Base-by-base conservation (phyloP, 176 grass and related monocot species). In the Oropetium thomaeum region DNA sequence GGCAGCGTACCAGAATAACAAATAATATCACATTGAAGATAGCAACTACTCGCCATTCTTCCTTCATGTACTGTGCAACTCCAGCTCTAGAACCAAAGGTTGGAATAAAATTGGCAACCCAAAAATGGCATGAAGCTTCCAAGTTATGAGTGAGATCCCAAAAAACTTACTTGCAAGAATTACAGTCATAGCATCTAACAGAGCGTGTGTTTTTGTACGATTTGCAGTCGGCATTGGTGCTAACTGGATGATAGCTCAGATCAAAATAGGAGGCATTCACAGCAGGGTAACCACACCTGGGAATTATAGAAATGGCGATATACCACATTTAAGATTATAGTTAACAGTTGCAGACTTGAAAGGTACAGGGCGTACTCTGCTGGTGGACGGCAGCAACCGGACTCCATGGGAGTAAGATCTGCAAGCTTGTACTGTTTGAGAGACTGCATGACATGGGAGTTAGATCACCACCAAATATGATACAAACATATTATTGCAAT, bases 31-130 rank as follows among this genome's bases (percentile, higher is more conserved):
- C 82, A 44, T 95, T 88, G 77, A 99, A 94, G 40, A 99, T 92
- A 35, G 89, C 96, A 76, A 95, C 89, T 48, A 99, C 89, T 53
- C 89, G 79, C 91, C 91, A 99, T 73, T 99, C 91, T 4, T 58
- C 69, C 67, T 95, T 98, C 91, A 99, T 92, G 87, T 95, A 99
- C 57, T 98, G 95, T 3, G 91, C 95, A 62, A 98, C 95, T 51
- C 95, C 95, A 86, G 96, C 96, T 79, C 96, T 99, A 52, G 29
- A 68, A 22, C 13, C 57, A 77, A 64, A 14, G 14, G 11, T 55
- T 58, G 10, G 43, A 16, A 0, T 75, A 19, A 83, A 17, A 63
- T 28, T 2, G 0, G 16, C 22, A 54, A 62, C 12, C 4, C 15
- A 5, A 19, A 41, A 39, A n/a, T 7, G 15, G 15, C 43, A 14